A percentile compares a stretch with the other conserved stretches of the same genome.
These are phyloP conservation scores for Globisporangium cylindrosporum DNA, from an alignment of 352 stramenopile species.

Conservation along the genomic window DNA sequence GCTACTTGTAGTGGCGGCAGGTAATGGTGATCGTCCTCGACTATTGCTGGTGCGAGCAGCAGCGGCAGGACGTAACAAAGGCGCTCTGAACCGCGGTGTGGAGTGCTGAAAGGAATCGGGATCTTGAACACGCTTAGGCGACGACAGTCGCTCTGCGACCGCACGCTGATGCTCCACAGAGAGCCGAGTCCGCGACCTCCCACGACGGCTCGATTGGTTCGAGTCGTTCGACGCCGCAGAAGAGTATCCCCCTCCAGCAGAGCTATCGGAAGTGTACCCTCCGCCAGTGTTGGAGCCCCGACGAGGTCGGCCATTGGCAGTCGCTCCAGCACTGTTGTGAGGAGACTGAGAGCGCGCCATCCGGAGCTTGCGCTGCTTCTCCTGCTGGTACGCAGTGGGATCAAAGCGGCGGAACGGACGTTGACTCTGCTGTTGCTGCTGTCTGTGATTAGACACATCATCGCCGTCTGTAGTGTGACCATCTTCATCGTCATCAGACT, in stretches of 20 bases:
- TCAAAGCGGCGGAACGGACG: conserved; percentile 67
- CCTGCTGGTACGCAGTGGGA: conserved; percentile 77
- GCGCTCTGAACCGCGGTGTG: conserved; percentile 26
- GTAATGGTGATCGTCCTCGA: conserved; percentile 30
- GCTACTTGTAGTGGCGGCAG: not conserved
- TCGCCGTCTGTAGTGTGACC: conserved; percentile 13
- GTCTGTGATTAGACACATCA: conserved; percentile 10
- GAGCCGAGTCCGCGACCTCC: conserved; percentile 29
- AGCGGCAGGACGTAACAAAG: conserved; percentile 23
- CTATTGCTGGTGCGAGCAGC: conserved; percentile 11
- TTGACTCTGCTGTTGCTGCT: conserved; percentile 8
- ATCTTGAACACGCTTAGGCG: conserved; percentile 35
- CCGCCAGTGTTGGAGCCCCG: conserved; percentile 16
- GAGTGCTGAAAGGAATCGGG: conserved; percentile 6
- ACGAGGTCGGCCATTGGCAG: not conserved
- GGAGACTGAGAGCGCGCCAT: conserved; percentile 36
- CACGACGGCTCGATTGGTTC: conserved; percentile 43
- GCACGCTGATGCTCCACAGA: conserved; percentile 59
- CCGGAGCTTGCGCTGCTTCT: conserved; percentile 58
- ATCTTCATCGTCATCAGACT: conserved; percentile 24
- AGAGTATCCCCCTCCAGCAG: conserved; percentile 59
- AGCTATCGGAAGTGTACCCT: conserved; percentile 69
- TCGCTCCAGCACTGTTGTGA: not conserved
- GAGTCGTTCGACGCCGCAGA: conserved; percentile 56
- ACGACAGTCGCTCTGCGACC: conserved; percentile 48